These are phyloP conservation scores for Vigna reflexopilosa DNA, from an alignment of 306 rosid genomes.

Conservation along the genomic window DNA sequence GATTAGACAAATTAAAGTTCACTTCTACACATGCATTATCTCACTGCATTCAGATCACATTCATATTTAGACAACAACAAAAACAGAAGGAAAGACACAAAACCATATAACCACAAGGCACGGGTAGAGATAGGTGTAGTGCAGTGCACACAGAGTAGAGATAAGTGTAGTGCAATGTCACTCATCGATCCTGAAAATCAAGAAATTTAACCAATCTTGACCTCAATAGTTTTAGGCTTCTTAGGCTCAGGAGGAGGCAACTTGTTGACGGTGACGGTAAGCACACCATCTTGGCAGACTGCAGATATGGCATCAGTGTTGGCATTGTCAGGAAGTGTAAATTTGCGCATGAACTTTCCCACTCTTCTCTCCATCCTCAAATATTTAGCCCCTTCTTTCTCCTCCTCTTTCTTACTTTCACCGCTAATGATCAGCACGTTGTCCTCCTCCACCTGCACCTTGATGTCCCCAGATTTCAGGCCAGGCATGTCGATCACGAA, in stretches of 20 bases:
- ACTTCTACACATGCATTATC: neutral
- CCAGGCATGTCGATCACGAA: constrained; percentile 95
- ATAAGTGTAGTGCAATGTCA: no score
- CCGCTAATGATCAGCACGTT: constrained; percentile 78
- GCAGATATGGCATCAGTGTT: constrained; percentile 70
- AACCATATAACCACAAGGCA: no score
- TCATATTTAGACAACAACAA: neutral
- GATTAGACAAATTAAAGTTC: neutral
- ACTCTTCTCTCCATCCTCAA: constrained; percentile 91
- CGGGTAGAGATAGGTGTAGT: no score
- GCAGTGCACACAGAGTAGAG: no score
- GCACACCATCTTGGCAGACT: constrained; percentile 81
- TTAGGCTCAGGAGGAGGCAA: constrained; percentile 95
- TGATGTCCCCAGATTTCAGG: constrained; percentile 79
- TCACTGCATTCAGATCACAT: neutral
- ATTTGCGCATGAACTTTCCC: constrained; percentile 89
- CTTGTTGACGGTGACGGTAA: constrained; percentile 77
- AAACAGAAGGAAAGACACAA: neutral
- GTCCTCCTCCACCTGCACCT: constrained; percentile 91
- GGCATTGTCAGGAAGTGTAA: constrained; percentile 85
- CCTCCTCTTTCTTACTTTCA: constrained; percentile 93
- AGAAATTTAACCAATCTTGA: constrained; percentile 55
- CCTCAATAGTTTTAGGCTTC: constrained; percentile 84
- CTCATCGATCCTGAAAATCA: no score
- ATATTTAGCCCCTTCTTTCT: constrained; percentile 76